These are phyloP conservation scores for Neostapfia colusana DNA, from an alignment of 176 grass and related monocot species.

Conservation along the genomic window DNA sequence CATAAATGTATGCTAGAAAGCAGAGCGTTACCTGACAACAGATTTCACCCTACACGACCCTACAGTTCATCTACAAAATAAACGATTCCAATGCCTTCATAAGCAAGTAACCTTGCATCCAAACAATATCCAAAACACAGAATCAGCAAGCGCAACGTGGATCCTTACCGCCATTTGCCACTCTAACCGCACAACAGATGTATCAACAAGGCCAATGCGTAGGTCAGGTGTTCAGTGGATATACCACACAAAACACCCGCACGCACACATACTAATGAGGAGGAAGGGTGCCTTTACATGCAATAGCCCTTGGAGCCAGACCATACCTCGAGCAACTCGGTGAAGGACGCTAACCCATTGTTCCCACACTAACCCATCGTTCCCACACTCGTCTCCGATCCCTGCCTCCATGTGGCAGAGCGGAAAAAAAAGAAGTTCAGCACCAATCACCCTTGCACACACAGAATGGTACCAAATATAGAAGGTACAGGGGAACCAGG, in stretches of 20 bases:
- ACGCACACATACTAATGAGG: neutral
- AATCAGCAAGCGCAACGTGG: neutral
- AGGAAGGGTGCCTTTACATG: conserved; percentile 45
- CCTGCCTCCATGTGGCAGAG: conserved; percentile 54
- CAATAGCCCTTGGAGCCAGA: conserved; percentile 86
- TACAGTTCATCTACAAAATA: neutral
- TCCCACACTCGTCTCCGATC: conserved; percentile 85
- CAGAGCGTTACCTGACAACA: conserved; percentile 11
- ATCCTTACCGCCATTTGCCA: conserved; percentile 3
- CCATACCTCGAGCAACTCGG: conserved; percentile 65
- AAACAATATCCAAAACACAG: neutral
- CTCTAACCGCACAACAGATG: conserved; percentile 6
- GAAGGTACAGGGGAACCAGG: neutral
- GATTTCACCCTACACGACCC: neutral
- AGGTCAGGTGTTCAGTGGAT: neutral
- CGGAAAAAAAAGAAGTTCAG: conserved; percentile 1
- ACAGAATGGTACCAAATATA: neutral
- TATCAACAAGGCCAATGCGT: neutral
- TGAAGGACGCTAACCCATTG: conserved; percentile 74
- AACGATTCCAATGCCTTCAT: neutral
- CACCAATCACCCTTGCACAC: neutral
- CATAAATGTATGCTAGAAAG: neutral
- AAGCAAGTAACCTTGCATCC: neutral
- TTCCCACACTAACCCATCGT: no score
- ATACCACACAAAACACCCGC: neutral